Evolutionary conservation across 1,284 basidiomycete species (phyloP).

Genomic region (Sanghuangporus baumii): DNA sequence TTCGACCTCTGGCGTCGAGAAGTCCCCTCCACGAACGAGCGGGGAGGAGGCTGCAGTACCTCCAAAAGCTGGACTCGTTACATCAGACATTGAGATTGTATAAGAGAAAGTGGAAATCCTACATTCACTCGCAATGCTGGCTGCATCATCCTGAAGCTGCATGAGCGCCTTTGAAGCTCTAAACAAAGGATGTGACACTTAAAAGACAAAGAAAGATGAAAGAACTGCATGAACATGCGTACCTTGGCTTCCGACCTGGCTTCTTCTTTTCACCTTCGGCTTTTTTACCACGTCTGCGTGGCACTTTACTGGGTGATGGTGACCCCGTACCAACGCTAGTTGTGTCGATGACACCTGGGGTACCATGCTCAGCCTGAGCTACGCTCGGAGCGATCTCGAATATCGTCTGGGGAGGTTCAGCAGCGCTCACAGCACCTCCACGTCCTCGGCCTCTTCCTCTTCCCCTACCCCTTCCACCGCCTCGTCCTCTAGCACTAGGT

Average conservation of each 20-base stretch:
- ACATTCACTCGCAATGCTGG: conserved; percentile 40
- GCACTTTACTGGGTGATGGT: conserved; percentile 22
- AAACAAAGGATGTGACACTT: neutral
- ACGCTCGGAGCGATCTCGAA: conserved; percentile 20
- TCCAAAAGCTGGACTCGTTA: conserved; percentile 29
- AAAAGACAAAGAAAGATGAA: neutral
- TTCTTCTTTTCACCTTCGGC: conserved; percentile 32
- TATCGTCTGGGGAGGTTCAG: conserved; percentile 17
- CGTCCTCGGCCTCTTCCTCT: conserved; percentile 14
- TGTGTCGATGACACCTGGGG: conserved; percentile 23
- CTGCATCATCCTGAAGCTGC: conserved; percentile 30
- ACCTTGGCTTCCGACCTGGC: conserved; percentile 25
- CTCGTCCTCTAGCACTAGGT: conserved; percentile 17
- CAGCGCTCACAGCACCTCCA: conserved; percentile 11
- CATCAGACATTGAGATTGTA: conserved; percentile 7
- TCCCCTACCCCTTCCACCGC: conserved; percentile 4
- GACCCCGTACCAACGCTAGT: conserved; percentile 18
- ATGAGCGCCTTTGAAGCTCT: conserved; percentile 21
- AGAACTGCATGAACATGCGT: neutral
- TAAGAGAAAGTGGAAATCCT: conserved; percentile 13
- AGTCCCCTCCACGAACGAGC: conserved; percentile 23
- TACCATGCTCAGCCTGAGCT: conserved; percentile 18
- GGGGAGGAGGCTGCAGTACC: conserved; percentile 44
- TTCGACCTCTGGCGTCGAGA: conserved; percentile 27
- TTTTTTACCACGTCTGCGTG: conserved; percentile 32